phyloP scores from a whole-genome alignment of 1,284 basidiomycete genomes.

The Pseudomicrostroma phylloplanum region DNA sequence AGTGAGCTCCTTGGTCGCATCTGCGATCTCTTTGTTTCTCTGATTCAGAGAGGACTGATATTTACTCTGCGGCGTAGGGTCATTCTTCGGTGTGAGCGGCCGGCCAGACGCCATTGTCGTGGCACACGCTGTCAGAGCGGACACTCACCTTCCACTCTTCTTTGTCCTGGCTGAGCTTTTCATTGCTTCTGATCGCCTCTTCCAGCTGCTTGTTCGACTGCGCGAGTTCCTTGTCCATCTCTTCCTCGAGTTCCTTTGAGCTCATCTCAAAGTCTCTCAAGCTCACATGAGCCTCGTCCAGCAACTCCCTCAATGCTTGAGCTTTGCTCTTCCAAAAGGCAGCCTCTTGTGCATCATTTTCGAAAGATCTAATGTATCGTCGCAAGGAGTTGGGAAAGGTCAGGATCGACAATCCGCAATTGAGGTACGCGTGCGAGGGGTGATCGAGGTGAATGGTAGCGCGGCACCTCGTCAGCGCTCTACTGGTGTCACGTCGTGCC shows the following conservation, averaged over 20 bases:
- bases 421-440: no score
- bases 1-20: conserved; percentile 35
- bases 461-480: no score
- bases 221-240: conserved; percentile 45
- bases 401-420: no score
- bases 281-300: conserved; percentile 36
- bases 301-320: conserved; percentile 37
- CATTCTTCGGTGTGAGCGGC: neutral
- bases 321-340: conserved; percentile 39
- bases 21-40: conserved; percentile 38
- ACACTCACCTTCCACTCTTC: conserved; percentile 43
- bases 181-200: conserved; percentile 32
- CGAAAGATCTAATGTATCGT: conserved; percentile 20
- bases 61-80: conserved; percentile 22
- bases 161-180: conserved; percentile 31
- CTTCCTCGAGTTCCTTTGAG: conserved; percentile 45
- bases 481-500: no score
- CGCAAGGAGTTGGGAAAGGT: conserved; percentile 4
- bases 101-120: neutral
- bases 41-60: conserved; percentile 41
- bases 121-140: neutral
- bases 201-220: conserved; percentile 25
- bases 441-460: no score
- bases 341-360: conserved; percentile 36
- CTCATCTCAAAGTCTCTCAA: conserved; percentile 45